Conservation (phyloP, 257 asterid species). For the Solanum rostratum region DNA sequence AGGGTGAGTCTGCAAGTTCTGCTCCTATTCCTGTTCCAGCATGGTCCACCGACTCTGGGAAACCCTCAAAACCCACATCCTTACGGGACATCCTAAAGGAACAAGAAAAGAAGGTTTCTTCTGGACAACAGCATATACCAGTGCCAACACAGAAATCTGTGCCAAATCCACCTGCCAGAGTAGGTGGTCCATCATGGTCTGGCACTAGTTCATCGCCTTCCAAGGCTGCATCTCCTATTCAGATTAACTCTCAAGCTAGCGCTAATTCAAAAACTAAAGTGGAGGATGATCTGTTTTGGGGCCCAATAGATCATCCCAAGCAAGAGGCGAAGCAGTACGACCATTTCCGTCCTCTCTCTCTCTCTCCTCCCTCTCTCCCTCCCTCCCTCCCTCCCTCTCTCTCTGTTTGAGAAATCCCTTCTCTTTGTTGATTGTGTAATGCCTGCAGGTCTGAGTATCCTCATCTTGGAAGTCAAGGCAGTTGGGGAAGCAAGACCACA, state of each 20-base stretch:
- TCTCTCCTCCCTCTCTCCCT: not conserved
- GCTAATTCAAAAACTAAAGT: constrained; percentile 38
- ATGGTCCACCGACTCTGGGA: constrained; percentile 77
- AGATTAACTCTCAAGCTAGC: constrained; percentile 31
- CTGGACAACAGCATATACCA: constrained; percentile 26
- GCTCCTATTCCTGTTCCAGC: constrained; percentile 55
- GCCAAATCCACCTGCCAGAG: constrained; percentile 45
- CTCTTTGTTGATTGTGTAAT: not conserved
- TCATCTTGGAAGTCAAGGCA: constrained; percentile 50
- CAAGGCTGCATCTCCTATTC: constrained; percentile 55
- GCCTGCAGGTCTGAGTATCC: constrained; percentile 70
- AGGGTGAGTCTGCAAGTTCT: constrained; percentile 58
- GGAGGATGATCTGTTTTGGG: constrained; percentile 97
- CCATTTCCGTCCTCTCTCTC: constrained; percentile 4
- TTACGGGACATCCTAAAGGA: constrained; percentile 88
- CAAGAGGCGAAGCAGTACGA: constrained; percentile 69
- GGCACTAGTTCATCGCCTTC: constrained; percentile 45
- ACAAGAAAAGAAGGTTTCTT: constrained; percentile 49
- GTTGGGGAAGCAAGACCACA: constrained; percentile 54
- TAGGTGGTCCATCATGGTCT: constrained; percentile 61
- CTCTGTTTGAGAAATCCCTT: not conserved
- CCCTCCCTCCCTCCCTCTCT: not conserved
- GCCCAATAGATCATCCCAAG: constrained; percentile 68
- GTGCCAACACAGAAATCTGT: constrained; percentile 55
- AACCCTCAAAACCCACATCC: constrained; percentile 58